Evolutionary conservation across 805 yeast genomes (phyloP).

Genomic region (Sporopachydermia quercuum): DNA sequence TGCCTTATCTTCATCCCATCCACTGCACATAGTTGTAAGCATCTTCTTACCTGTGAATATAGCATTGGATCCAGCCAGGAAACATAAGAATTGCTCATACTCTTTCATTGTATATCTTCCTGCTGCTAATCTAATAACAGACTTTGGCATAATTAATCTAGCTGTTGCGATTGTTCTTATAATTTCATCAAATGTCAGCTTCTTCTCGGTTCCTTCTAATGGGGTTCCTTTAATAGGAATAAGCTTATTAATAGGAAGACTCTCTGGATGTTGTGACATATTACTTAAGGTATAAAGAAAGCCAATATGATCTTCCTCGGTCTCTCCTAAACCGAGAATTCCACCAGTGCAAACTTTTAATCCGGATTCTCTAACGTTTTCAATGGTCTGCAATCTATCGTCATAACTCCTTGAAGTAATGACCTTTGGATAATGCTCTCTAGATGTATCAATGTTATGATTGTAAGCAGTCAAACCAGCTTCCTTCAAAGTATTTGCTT

Average conservation of each 20-base stretch:
- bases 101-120: conserved; percentile 75
- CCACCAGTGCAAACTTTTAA: conserved; percentile 69
- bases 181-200: conserved; percentile 43
- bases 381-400: conserved; percentile 53
- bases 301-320: conserved; percentile 53
- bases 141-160: conserved; percentile 54
- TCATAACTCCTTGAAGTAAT: conserved; percentile 58
- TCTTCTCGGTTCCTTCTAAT: conserved; percentile 36
- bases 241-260: conserved; percentile 63
- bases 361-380: conserved; percentile 48
- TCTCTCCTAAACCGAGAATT: conserved; percentile 65
- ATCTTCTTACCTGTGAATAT: conserved; percentile 70
- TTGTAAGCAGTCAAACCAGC: conserved; percentile 73
- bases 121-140: conserved; percentile 64
- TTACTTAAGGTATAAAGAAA: conserved; percentile 53
- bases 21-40: conserved; percentile 72
- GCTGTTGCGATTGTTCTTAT: conserved; percentile 66
- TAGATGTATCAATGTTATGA: conserved; percentile 68
- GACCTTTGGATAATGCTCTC: conserved; percentile 62
- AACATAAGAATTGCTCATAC: conserved; percentile 57
- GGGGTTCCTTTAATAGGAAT: conserved; percentile 76
- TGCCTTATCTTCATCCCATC: conserved; percentile 68
- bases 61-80: conserved; percentile 68
- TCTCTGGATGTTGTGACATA: conserved; percentile 63
- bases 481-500: conserved; percentile 41